Conservation (phyloP, 352 stramenopile genomes). For the Pythium angustatum region DNA sequence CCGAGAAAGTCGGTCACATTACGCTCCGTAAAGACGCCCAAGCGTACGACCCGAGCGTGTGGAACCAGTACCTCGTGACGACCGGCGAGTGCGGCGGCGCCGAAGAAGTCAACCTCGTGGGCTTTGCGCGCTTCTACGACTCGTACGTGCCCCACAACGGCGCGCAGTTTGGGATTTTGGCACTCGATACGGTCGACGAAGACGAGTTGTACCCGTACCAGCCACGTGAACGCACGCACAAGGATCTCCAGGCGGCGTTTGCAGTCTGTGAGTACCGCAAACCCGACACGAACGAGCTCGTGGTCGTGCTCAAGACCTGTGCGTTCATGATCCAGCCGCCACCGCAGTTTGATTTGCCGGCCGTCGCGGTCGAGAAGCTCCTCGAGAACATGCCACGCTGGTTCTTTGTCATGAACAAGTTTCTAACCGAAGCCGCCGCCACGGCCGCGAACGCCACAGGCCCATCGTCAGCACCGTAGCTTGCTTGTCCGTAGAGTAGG, state of each 20-base stretch:
- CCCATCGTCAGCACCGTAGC: too few species aligned
- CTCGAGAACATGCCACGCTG: conserved; percentile 21
- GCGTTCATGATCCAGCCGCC: conserved; percentile 18
- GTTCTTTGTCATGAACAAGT: conserved; percentile 16
- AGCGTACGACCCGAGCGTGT: conserved; percentile 23
- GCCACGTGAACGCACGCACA: conserved; percentile 39
- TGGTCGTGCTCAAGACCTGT: conserved; percentile 29
- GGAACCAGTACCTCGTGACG: conserved; percentile 40
- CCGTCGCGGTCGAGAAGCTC: conserved; percentile 16
- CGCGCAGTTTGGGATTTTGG: conserved; percentile 34
- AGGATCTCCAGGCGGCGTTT: conserved; percentile 32
- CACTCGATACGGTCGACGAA: conserved; percentile 45
- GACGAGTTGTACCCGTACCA: conserved; percentile 53
- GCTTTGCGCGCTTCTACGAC: conserved; percentile 21
- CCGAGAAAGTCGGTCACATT: conserved; percentile 39
- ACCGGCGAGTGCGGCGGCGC: conserved; percentile 23
- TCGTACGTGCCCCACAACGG: not conserved
- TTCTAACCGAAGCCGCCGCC: conserved; percentile 11
- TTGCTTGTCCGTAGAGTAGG: too few species aligned
- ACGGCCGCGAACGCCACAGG: not conserved
- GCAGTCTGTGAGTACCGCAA: conserved; percentile 10
- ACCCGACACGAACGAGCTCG: not conserved
- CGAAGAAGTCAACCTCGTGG: conserved; percentile 45
- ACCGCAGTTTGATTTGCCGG: conserved; percentile 9
- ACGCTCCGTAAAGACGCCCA: conserved; percentile 44